Percentiles rank a stretch among this genome's conserved stretches.
Evolutionary conservation across 805 yeast genomes (phyloP).

Genomic region (Danielozyma ontarioensis): DNA sequence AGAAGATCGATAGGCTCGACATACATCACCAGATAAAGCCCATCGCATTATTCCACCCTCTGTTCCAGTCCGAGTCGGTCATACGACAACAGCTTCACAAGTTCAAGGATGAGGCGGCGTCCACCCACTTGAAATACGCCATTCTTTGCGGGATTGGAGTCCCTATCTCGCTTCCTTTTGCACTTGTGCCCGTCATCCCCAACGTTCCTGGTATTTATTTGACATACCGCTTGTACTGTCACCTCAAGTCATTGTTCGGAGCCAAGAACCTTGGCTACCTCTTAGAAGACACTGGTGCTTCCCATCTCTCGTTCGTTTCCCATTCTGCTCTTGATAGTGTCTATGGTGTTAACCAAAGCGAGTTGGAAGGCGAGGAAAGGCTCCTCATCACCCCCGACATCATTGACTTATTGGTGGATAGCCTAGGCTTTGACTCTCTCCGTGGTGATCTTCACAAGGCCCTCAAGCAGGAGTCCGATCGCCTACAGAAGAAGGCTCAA

Average conservation of each 20-base stretch:
- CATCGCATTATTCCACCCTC: constrained; percentile 37
- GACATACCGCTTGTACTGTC: constrained; percentile 77
- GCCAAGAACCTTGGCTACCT: constrained; percentile 62
- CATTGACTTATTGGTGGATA: constrained; percentile 40
- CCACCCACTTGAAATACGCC: constrained; percentile 54
- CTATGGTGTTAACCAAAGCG: constrained; percentile 7
- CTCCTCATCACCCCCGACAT: constrained; percentile 42
- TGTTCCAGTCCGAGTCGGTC: constrained; percentile 24
- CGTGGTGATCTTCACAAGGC: constrained; percentile 46
- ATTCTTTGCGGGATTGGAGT: constrained; percentile 51
- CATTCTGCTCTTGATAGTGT: constrained; percentile 11
- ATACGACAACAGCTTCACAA: constrained; percentile 35
- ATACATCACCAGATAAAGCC: constrained; percentile 31
- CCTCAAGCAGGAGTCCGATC: constrained; percentile 45
- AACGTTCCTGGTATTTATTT: constrained; percentile 89
- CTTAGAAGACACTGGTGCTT: constrained; percentile 28
- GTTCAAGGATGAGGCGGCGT: constrained; percentile 40
- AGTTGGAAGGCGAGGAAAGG: constrained; percentile 22
- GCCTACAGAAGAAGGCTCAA: constrained; percentile 14
- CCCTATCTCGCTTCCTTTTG: constrained; percentile 78
- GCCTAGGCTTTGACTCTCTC: constrained; percentile 42
- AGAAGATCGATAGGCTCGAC: constrained; percentile 19
- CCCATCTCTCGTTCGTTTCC: constrained; percentile 17
- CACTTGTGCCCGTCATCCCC: constrained; percentile 79
- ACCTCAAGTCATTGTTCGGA: constrained; percentile 73